These are phyloP conservation scores for Arabis hirsuta DNA, from an alignment of 345 rosid species.

Conservation along the genomic window DNA sequence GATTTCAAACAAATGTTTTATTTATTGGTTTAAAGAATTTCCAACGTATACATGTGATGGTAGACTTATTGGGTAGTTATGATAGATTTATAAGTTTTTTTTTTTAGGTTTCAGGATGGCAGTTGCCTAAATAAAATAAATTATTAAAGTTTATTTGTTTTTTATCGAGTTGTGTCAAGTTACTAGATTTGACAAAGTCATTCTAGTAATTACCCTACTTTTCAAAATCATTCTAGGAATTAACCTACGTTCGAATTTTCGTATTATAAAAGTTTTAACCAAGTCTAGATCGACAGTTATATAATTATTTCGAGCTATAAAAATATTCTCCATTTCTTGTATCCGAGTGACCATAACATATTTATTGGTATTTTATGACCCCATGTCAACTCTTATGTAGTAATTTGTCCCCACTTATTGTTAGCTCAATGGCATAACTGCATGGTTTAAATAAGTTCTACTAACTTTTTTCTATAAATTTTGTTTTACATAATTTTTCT, in stretches of 20 bases:
- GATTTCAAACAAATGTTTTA: no score
- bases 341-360: conserved; percentile 28
- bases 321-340: not conserved
- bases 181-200: no score
- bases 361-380: conserved; percentile 47
- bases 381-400: conserved; percentile 48
- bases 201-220: no score
- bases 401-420: conserved; percentile 49
- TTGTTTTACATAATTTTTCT: not conserved
- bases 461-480: not conserved
- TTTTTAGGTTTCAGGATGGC: no score
- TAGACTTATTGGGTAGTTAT: no score
- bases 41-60: no score
- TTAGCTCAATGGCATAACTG: conserved; percentile 30
- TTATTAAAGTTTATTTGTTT: no score
- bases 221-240: no score
- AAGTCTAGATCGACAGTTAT: conserved; percentile 19
- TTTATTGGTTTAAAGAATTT: no score
- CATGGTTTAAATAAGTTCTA: not conserved
- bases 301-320: not conserved
- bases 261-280: conserved; percentile 6
- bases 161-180: no score
- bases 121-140: no score
- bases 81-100: no score
- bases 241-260: not conserved